phyloP scores from a whole-genome alignment of 495 filamentous ascomycete species.

The Neurospora sp. region DNA sequence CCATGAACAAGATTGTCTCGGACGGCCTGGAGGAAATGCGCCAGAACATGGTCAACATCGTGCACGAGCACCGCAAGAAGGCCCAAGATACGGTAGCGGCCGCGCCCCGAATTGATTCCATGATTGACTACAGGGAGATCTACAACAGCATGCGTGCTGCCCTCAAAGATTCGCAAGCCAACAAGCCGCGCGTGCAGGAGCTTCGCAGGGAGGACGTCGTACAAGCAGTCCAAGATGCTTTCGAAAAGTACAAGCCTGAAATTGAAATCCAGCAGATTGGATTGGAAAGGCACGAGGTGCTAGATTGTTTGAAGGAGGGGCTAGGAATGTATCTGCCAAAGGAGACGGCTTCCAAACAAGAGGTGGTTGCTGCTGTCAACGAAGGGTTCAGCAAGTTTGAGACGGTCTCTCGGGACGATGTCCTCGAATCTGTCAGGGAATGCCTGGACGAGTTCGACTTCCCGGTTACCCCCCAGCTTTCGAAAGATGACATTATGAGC shows the following conservation, averaged over 20 bases:
- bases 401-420: slow-evolving; percentile 64
- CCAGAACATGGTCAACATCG: slow-evolving; percentile 62
- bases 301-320: slow-evolving; percentile 74
- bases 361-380: slow-evolving; percentile 72
- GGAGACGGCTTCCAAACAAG: slow-evolving; percentile 56
- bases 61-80: slow-evolving; percentile 64
- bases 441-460: slow-evolving; percentile 69
- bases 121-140: slow-evolving; percentile 66
- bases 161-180: slow-evolving; percentile 56
- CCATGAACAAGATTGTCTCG: slow-evolving; percentile 68
- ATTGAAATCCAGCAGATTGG: slow-evolving; percentile 84
- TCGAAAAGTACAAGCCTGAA: slow-evolving; percentile 86
- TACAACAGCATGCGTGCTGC: slow-evolving; percentile 72
- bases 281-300: slow-evolving; percentile 76
- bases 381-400: slow-evolving; percentile 71
- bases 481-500: slow-evolving; percentile 41
- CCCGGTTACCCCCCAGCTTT: slow-evolving; percentile 40
- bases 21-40: slow-evolving; percentile 70
- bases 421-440: slow-evolving; percentile 64
- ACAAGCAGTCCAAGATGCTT: slow-evolving; percentile 74
- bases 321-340: slow-evolving; percentile 62
- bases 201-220: slow-evolving; percentile 67
- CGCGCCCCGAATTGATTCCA: neutral
- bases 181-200: slow-evolving; percentile 25
- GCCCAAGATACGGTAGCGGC: slow-evolving; percentile 30